phyloP scores from a whole-genome alignment of 768 basidiomycete genomes.

The Leccinum longicurvipes region DNA sequence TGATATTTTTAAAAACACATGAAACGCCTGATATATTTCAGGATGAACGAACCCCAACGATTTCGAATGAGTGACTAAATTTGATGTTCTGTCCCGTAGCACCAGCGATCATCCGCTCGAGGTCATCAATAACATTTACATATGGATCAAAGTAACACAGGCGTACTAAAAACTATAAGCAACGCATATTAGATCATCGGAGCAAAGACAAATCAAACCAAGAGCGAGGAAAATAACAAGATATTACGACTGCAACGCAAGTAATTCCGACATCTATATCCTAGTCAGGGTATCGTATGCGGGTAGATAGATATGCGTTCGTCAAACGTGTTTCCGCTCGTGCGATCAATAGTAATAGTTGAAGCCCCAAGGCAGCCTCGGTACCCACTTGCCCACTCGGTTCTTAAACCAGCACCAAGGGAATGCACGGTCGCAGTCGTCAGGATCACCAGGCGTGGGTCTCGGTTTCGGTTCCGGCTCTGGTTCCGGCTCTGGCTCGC shows the following conservation, averaged over 20 bases:
- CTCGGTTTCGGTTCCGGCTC: conserved; percentile 27
- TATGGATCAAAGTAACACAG: neutral
- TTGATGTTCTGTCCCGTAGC: neutral
- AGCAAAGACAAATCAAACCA: conserved; percentile 11
- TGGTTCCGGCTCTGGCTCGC: conserved; percentile 8
- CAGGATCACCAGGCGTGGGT: conserved; percentile 34
- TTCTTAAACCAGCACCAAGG: conserved; percentile 27
- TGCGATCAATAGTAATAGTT: conserved; percentile 19
- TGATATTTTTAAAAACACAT: no score
- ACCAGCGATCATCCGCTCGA: no score
- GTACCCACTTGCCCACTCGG: conserved; percentile 16
- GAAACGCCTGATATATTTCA: no score
- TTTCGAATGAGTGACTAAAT: no score
- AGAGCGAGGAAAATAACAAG: neutral
- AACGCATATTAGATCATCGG: conserved; percentile 14
- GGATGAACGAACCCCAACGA: no score
- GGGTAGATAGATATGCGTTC: conserved; percentile 6
- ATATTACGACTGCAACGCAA: neutral
- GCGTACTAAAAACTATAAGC: neutral
- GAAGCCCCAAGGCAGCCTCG: conserved; percentile 25
- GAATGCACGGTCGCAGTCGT: conserved; percentile 20
- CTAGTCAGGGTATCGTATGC: conserved; percentile 16
- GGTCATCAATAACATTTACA: neutral
- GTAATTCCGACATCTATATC: conserved; percentile 5
- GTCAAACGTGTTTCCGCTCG: conserved; percentile 8